A percentile compares a stretch with the other conserved stretches of the same genome.
Conservation (phyloP, 352 stramenopile species). For the Pythium apleroticum region DNA sequence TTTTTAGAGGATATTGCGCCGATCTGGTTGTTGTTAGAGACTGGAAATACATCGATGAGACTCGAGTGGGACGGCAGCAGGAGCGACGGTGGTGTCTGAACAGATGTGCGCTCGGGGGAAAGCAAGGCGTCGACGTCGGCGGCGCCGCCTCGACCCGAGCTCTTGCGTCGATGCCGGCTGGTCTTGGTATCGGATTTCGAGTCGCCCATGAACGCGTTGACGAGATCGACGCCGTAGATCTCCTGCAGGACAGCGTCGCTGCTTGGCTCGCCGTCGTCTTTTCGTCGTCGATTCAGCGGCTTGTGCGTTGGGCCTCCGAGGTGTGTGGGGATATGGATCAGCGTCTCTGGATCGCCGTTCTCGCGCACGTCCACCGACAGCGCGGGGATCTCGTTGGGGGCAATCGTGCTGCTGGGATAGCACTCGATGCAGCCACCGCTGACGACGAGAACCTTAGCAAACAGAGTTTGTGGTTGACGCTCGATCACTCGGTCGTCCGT, state of each 20-base stretch:
- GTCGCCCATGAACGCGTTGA: slow-evolving; percentile 33
- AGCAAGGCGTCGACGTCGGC: not conserved
- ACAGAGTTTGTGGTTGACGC: not conserved
- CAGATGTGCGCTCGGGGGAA: not conserved
- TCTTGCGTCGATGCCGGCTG: slow-evolving; percentile 16
- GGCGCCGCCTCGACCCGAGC: not conserved
- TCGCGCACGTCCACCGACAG: slow-evolving; percentile 51
- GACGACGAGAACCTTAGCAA: slow-evolving; percentile 46
- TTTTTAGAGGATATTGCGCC: not conserved
- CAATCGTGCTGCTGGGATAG: slow-evolving; percentile 29
- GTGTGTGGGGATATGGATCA: slow-evolving; percentile 30
- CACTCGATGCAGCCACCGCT: slow-evolving; percentile 58
- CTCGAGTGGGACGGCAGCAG: slow-evolving; percentile 10
- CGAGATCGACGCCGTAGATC: slow-evolving; percentile 69
- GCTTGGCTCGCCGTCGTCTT: slow-evolving; percentile 6
- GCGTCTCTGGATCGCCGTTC: slow-evolving; percentile 43
- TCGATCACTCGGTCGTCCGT: not conserved
- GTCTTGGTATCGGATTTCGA: slow-evolving; percentile 2
- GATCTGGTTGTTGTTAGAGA: slow-evolving; percentile 7
- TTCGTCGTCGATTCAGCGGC: slow-evolving; percentile 12
- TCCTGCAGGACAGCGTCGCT: slow-evolving; percentile 37
- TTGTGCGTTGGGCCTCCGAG: slow-evolving; percentile 12
- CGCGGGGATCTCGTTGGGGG: slow-evolving; percentile 19
- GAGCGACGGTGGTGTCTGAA: not conserved
- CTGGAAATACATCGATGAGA: slow-evolving; percentile 9